These are phyloP conservation scores for Aspergillus melleus DNA, from an alignment of 2,329 filamentous ascomycete genomes.

Conservation along the genomic window DNA sequence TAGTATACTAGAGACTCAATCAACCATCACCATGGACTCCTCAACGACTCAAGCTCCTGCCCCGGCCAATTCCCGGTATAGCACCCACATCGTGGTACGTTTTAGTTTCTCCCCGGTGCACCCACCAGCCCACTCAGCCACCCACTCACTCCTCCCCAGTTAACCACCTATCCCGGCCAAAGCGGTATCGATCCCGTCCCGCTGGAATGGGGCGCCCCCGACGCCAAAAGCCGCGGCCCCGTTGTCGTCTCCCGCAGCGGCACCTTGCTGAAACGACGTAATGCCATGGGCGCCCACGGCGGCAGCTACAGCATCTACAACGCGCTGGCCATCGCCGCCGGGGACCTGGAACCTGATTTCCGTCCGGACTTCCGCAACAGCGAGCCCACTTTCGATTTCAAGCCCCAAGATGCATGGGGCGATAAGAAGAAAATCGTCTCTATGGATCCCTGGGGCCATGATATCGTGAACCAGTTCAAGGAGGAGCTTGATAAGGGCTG, in stretches of 20 bases:
- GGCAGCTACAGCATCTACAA: slow-evolving; percentile 97
- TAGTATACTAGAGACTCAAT: background rate
- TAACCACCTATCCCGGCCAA: slow-evolving; percentile 89
- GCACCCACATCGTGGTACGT: slow-evolving; percentile 38
- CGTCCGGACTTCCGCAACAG: slow-evolving; percentile 79
- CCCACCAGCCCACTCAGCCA: background rate
- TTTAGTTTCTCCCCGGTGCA: background rate
- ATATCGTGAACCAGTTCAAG: slow-evolving; percentile 78
- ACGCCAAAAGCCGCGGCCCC: slow-evolving; percentile 75
- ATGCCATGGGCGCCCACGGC: slow-evolving; percentile 70
- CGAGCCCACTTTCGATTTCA: slow-evolving; percentile 85
- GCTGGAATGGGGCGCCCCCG: slow-evolving; percentile 81
- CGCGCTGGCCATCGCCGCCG: slow-evolving; percentile 86
- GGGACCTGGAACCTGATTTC: slow-evolving; percentile 81
- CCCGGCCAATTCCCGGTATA: slow-evolving; percentile 20
- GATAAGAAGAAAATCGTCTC: slow-evolving; percentile 93
- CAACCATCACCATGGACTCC: background rate
- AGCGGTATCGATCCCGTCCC: slow-evolving; percentile 89
- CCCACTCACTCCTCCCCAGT: slow-evolving; percentile 20
- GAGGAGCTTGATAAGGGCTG: slow-evolving; percentile 68
- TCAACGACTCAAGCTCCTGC: background rate
- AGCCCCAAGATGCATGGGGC: slow-evolving; percentile 85
- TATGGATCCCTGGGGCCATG: slow-evolving; percentile 92
- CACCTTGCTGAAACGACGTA: slow-evolving; percentile 34
- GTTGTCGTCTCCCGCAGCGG: slow-evolving; percentile 68